Base-by-base conservation (phyloP, 208 protist species). In the Wallacemonas collosoma region DNA sequence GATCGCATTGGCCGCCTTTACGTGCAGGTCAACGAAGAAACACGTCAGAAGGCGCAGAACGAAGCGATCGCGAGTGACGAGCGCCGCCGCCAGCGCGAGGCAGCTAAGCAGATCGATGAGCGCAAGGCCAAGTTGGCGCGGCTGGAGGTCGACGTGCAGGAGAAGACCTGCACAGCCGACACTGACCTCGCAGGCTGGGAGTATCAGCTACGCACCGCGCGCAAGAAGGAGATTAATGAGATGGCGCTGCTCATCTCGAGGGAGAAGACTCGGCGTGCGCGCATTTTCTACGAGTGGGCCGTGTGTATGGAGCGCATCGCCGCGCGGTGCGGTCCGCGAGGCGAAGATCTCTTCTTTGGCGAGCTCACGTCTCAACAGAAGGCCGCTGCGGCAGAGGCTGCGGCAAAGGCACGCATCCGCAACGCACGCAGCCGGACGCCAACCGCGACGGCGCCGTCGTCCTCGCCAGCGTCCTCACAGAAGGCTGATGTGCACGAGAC, bases 161-260 rank as follows among this genome's bases (percentile, higher is more conserved):
- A 65, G 40, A 76, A 85, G 53, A 47, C 70, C 11, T 72, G 72
- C 43, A 71, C 71, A 0, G 80, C 80, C 35, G 88, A 93, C 72
- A 83, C 78, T 1, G 80, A 88, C 36, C 62, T 95, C 26, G 91
- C 91, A 2, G 77, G 77, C 36, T 93, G 88, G 87, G 88, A 95
- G 71, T 92, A 95, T 51, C 80, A 86, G 54, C 78, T 95, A 9
- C 84, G 87, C 58, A 84, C 87, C 48, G 86, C 91, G 14, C 63
- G 73, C 38, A 83, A 88, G 53, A 54, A 77, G 17, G 72, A 86
- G 50, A 73, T 89, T 2, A 80, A 70, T 8, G 77, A 78, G 48
- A 36, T 82, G 54, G 85, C 83, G 26, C 48, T 93, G 44, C 74
- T 95, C 26, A 8, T 87, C 0, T 57, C 75, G 36, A 44, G 72